Base-by-base conservation (phyloP, 2,329 filamentous ascomycete species). In the Diaporthe humulicola region DNA sequence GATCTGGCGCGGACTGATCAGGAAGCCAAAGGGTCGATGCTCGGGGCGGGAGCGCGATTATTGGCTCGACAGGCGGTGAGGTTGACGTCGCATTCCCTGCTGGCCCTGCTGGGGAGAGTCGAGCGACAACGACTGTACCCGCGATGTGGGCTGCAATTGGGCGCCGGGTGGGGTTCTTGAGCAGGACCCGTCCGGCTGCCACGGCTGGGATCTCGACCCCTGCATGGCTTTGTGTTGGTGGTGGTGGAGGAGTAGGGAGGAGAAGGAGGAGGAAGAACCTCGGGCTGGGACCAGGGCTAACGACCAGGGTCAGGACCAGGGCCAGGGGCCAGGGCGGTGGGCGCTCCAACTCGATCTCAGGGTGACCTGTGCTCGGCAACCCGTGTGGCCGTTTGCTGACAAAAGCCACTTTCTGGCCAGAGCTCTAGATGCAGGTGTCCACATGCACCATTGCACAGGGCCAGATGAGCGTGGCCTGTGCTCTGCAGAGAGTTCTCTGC, bases 41-140 rank as follows among this genome's bases (percentile, higher is more conserved):
- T 28, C 45, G 30, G 19, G 48, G 52, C 64, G 64, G 64, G 48
- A 64, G 57, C 57, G 57, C 70, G 70, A 71, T 74, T 61, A 74
- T 76, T 76, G 74, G 74, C n/a, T 64, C 61, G 73, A 72, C 73
- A 76, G 69, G 75, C 75, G 75, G 75, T 76, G 75, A 67, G 56
- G 56, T 74, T 57, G 70, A 64, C 56, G 54, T 52, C 30, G 60
- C 69, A 67, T 52, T 67, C 58, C 73, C 73, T 74, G 57, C 67
- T 70, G 73, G 58, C 58, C 73, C 73, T 74, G 57, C 67, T 70
- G 73, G 58, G 30, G 45, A 74, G 69, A 52, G 56, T 56, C 75
- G 71, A 74, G 69, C 40, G 69, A 67, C 61, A 67, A 50, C 69
- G 56, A 64, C 67, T 64, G 56, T 74, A 45, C 40, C 69, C 38